Evolutionary conservation across 495 filamentous ascomycete genomes (phyloP).

Genomic region (Tirmania nivea): DNA sequence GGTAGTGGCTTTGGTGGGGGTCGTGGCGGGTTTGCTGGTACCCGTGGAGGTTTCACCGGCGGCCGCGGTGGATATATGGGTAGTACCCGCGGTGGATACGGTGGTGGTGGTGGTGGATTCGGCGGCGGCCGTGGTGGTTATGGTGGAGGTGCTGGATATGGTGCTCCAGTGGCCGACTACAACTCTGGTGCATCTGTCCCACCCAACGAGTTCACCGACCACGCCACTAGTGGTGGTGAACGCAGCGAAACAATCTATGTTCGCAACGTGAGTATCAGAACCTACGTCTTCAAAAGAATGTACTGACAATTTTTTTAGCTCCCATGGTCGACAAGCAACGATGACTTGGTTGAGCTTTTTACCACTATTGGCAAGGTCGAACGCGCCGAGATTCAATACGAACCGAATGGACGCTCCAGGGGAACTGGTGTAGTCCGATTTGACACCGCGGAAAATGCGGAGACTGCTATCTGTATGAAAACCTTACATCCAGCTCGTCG

Average conservation of each 20-base stretch:
- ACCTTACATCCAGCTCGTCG: not conserved
- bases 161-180: conserved; percentile 23
- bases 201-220: conserved; percentile 94
- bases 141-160: conserved; percentile 23
- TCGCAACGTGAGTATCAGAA: conserved; percentile 57
- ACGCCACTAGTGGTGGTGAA: conserved; percentile 70
- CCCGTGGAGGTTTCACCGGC: conserved; percentile 17
- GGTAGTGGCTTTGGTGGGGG: conserved; percentile 28
- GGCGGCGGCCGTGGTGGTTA: conserved; percentile 24
- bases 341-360: conserved; percentile 88
- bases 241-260: conserved; percentile 73
- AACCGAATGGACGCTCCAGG: conserved; percentile 82
- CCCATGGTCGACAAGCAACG: conserved; percentile 96
- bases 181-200: conserved; percentile 27
- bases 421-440: conserved; percentile 93
- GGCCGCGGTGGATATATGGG: conserved; percentile 26
- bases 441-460: conserved; percentile 58
- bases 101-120: conserved; percentile 26
- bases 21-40: conserved; percentile 31
- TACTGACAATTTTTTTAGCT: conserved; percentile 31
- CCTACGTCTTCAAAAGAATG: not conserved
- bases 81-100: conserved; percentile 25
- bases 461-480: conserved; percentile 60
- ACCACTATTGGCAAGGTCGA: conserved; percentile 95
- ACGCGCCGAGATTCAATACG: conserved; percentile 94